phyloP scores from a whole-genome alignment of 148 eudicot species.

The Cornus suecica region DNA sequence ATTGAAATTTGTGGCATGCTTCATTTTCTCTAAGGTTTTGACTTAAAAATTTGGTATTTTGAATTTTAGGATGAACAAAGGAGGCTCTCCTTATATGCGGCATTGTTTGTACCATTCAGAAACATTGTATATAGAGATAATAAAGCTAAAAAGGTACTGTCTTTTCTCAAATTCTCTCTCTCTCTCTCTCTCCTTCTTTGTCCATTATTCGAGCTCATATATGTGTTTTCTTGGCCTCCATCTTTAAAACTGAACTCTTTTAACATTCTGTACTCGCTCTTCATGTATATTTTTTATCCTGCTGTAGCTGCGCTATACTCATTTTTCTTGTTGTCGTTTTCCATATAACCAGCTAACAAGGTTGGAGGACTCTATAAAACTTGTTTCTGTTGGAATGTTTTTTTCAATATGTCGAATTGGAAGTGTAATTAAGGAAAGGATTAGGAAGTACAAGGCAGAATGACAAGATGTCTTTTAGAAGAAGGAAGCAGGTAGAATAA shows the following conservation, averaged over 20 bases:
- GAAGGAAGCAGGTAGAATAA: not conserved
- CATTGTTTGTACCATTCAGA: slow-evolving; percentile 73
- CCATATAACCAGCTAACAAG: not conserved
- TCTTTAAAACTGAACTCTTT: not conserved
- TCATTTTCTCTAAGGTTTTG: not conserved
- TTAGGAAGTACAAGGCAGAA: no score
- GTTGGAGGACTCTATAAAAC: not conserved
- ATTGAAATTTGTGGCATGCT: not conserved
- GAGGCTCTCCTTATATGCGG: slow-evolving; percentile 70
- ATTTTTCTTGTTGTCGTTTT: not conserved
- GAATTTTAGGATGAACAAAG: slow-evolving; percentile 67
- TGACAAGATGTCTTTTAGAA: no score
- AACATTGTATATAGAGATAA: slow-evolving; percentile 45
- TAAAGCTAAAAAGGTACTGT: slow-evolving; percentile 64
- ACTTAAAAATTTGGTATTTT: not conserved
- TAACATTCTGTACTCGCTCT: not conserved
- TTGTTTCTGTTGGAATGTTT: not conserved
- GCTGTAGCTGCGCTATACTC: not conserved
- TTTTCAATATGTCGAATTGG: not conserved
- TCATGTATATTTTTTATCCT: not conserved
- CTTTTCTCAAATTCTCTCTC: not conserved
- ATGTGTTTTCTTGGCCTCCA: not conserved
- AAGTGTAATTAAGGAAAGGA: not conserved
- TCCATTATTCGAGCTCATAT: not conserved
- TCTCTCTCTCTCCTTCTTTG: not conserved